phyloP scores from a whole-genome alignment of 2,329 filamentous ascomycete species.

The Phialophora chinensis region DNA sequence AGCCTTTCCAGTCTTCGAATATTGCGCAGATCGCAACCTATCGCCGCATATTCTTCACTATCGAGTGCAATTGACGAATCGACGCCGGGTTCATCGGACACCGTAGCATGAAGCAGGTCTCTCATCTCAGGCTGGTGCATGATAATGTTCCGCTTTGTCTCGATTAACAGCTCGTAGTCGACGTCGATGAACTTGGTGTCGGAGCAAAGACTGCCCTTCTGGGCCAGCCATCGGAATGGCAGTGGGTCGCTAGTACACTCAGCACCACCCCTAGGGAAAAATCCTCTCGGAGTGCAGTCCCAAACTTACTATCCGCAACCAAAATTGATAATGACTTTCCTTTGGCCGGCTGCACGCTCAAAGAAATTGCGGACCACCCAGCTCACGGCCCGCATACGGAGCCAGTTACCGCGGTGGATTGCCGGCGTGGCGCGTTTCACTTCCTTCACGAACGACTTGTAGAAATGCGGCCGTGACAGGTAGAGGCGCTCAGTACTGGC shows the following conservation, averaged over 20 bases:
- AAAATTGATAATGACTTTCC: constrained; percentile 39
- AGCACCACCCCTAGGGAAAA: background rate
- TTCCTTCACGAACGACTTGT: constrained; percentile 84
- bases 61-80: constrained; percentile 21
- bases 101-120: constrained; percentile 25
- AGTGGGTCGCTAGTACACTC: constrained; percentile 73
- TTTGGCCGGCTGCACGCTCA: constrained; percentile 50
- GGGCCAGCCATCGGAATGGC: constrained; percentile 78
- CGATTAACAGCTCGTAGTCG: constrained; percentile 38
- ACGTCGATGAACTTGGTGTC: constrained; percentile 39
- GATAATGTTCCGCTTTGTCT: constrained; percentile 37
- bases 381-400: constrained; percentile 83
- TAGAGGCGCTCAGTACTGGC: constrained; percentile 87
- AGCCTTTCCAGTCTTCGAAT: constrained; percentile 65
- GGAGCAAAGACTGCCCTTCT: constrained; percentile 60
- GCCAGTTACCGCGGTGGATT: constrained; percentile 87
- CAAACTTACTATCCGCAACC: constrained; percentile 39
- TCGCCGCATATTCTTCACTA: constrained; percentile 37
- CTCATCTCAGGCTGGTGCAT: constrained; percentile 33
- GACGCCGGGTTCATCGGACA: background rate
- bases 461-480: constrained; percentile 80
- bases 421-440: constrained; percentile 80
- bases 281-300: background rate
- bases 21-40: constrained; percentile 61
- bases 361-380: constrained; percentile 77